These are phyloP conservation scores for Hemerocallis citrina DNA, from an alignment of 106 monocot genomes.

Conservation along the genomic window DNA sequence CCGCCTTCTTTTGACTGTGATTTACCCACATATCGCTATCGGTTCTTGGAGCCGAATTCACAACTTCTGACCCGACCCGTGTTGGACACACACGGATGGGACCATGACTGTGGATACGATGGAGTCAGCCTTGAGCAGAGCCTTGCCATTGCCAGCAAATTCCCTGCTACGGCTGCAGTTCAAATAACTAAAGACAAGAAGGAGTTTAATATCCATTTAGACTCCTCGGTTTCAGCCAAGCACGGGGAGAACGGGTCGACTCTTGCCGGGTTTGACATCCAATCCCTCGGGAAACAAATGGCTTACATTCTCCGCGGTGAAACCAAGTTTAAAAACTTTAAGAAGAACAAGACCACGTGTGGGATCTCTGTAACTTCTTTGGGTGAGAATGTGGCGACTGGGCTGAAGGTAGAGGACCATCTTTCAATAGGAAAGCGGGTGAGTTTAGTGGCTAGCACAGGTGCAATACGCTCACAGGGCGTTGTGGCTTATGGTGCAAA, in stretches of 20 bases:
- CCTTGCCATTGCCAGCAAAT: conserved; percentile 48
- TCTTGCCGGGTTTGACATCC: conserved; percentile 84
- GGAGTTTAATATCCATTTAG: conserved; percentile 82
- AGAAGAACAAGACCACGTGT: conserved; percentile 78
- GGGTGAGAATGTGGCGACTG: conserved; percentile 77
- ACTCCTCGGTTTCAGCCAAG: conserved; percentile 73
- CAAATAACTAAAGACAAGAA: conserved; percentile 96
- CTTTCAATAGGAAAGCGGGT: conserved; percentile 64
- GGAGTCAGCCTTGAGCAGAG: conserved; percentile 82
- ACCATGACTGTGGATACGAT: conserved; percentile 95
- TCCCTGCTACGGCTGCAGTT: conserved; percentile 53
- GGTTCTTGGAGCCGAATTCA: conserved; percentile 85
- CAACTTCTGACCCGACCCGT: conserved; percentile 74
- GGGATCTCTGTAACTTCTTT: conserved; percentile 79
- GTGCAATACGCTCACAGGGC: conserved; percentile 75
- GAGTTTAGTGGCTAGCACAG: conserved; percentile 54
- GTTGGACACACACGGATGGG: conserved; percentile 85
- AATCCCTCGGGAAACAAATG: conserved; percentile 72
- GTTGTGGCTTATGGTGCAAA: conserved; percentile 86
- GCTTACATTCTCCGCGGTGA: conserved; percentile 74
- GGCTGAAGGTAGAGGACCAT: conserved; percentile 82
- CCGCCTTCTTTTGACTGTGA: conserved; percentile 88
- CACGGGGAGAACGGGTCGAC: conserved; percentile 75
- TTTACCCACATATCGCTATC: conserved; percentile 64
- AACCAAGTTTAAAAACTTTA: conserved; percentile 77